A percentile compares a stretch with the other conserved stretches of the same genome.
phyloP scores from a whole-genome alignment of 768 basidiomycete species.

The Boletellus emodensis region DNA sequence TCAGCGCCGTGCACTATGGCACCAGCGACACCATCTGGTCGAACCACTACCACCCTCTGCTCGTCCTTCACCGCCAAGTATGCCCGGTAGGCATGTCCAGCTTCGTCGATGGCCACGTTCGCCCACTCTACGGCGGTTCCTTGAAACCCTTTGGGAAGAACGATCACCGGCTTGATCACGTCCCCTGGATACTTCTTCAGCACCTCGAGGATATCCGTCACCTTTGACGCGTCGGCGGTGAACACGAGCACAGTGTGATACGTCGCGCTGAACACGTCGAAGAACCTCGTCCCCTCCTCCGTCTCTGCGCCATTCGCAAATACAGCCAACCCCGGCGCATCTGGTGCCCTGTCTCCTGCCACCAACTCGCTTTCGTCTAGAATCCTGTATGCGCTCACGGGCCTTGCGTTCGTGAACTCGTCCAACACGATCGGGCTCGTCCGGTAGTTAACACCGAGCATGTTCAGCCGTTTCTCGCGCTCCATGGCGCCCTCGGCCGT shows the following conservation, averaged over 20 bases:
- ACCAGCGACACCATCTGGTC: slow-evolving; percentile 47
- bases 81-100: slow-evolving; percentile 37
- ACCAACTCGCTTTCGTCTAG: slow-evolving; percentile 3
- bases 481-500: background rate
- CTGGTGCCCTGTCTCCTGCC: slow-evolving; percentile 15
- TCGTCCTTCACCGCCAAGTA: slow-evolving; percentile 33
- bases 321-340: slow-evolving; percentile 4
- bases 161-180: slow-evolving; percentile 7
- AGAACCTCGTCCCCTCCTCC: background rate
- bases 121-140: slow-evolving; percentile 11
- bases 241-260: slow-evolving; percentile 30
- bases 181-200: slow-evolving; percentile 6
- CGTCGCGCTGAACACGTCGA: slow-evolving; percentile 4
- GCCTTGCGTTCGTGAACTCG: slow-evolving; percentile 4
- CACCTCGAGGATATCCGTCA: slow-evolving; percentile 5
- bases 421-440: slow-evolving; percentile 48
- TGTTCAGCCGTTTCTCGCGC: slow-evolving; percentile 24
- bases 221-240: background rate
- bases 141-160: slow-evolving; percentile 12
- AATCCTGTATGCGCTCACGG: slow-evolving; percentile 4
- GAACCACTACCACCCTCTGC: slow-evolving; percentile 33
- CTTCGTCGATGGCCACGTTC: slow-evolving; percentile 35
- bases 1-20: slow-evolving; percentile 19
- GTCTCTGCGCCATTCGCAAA: background rate
- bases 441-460: slow-evolving; percentile 53